Evolutionary conservation across 805 yeast species (phyloP).

Genomic region (Candida multigemmis): DNA sequence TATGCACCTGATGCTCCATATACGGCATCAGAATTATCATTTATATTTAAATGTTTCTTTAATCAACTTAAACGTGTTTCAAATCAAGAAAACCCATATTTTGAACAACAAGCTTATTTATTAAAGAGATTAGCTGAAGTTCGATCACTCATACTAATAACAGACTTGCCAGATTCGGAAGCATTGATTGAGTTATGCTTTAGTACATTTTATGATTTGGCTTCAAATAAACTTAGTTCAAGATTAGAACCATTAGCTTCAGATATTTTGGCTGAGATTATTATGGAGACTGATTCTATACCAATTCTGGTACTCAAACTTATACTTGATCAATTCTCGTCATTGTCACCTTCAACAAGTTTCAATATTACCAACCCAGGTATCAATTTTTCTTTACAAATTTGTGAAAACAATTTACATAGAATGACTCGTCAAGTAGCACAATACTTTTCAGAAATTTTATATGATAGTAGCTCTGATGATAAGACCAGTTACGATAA

Average conservation of each 20-base stretch:
- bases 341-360: conserved; percentile 5
- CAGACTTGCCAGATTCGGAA: conserved; percentile 63
- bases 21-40: conserved; percentile 51
- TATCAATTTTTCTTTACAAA: conserved; percentile 52
- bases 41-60: conserved; percentile 58
- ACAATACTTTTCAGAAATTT: conserved; percentile 68
- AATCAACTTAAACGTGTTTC: conserved; percentile 48
- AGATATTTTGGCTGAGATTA: conserved; percentile 66
- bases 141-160: conserved; percentile 60
- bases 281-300: conserved; percentile 60
- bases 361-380: conserved; percentile 43
- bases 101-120: conserved; percentile 53
- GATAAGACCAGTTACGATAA: conserved; percentile 9
- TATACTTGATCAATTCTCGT: conserved; percentile 55
- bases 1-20: conserved; percentile 91
- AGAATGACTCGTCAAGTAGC: conserved; percentile 69
- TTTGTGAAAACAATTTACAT: conserved; percentile 65
- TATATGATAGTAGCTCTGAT: conserved; percentile 39
- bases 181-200: conserved; percentile 48
- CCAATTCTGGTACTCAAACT: conserved; percentile 53
- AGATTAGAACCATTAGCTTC: conserved; percentile 53
- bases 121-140: conserved; percentile 67
- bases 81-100: conserved; percentile 51
- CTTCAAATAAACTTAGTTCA: conserved; percentile 36
- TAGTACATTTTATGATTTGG: conserved; percentile 49